Evolutionary conservation across 371 early-diverging fungal genomes (phyloP).

Genomic region (Synchytrium microbalum): DNA sequence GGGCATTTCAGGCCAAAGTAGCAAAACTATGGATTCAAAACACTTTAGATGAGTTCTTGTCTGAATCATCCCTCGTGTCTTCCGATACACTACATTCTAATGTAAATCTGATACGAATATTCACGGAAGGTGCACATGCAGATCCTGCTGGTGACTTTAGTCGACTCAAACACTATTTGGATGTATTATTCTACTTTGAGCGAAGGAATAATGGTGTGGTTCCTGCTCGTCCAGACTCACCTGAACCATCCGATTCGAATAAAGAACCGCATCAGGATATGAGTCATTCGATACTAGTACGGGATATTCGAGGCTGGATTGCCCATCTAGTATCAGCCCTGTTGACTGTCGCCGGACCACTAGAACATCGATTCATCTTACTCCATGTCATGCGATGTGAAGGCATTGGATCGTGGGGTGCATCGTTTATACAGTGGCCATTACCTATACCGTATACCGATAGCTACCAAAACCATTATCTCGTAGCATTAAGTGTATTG

Average conservation of each 20-base stretch:
- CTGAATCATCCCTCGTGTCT: constrained; percentile 20
- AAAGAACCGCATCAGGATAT: neutral
- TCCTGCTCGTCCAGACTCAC: constrained; percentile 8
- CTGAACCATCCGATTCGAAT: neutral
- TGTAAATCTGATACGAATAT: constrained; percentile 1
- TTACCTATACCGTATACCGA: constrained; percentile 25
- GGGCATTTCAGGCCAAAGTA: constrained; percentile 10
- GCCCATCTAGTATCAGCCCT: constrained; percentile 31
- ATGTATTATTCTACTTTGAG: constrained; percentile 23
- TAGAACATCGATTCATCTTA: constrained; percentile 32
- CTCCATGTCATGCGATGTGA: constrained; percentile 40
- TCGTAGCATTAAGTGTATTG: constrained; percentile 25
- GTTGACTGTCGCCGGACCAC: constrained; percentile 20
- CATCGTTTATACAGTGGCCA: constrained; percentile 45
- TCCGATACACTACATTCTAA: constrained; percentile 15
- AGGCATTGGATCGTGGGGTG: constrained; percentile 46
- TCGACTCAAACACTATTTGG: constrained; percentile 18
- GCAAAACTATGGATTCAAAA: constrained; percentile 46
- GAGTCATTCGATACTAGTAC: constrained; percentile 14
- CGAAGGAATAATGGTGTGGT: constrained; percentile 11
- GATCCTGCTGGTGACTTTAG: constrained; percentile 1
- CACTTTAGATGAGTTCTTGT: constrained; percentile 35
- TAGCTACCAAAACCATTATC: constrained; percentile 23
- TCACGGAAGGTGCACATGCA: neutral
- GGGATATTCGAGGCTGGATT: constrained; percentile 47